Evolutionary conservation across 2,329 filamentous ascomycete genomes (phyloP).

Genomic region (Nigrograna mackinnonii): DNA sequence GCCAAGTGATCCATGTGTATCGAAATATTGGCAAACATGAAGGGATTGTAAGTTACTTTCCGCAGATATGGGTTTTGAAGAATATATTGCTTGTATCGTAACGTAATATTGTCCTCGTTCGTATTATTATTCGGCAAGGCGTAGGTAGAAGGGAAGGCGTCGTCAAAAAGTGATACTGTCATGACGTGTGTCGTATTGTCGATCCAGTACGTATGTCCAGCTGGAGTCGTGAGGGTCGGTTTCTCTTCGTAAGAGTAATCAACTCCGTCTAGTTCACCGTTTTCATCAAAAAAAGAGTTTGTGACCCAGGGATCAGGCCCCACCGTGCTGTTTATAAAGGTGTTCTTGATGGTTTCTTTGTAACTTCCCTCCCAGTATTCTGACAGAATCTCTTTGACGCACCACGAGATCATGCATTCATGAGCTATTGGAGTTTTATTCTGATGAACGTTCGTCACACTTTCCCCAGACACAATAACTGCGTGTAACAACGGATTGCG

Average conservation of each 20-base stretch:
- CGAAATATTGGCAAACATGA: conserved; percentile 23
- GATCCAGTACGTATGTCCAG: not conserved
- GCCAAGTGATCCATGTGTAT: conserved; percentile 20
- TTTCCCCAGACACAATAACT: not conserved
- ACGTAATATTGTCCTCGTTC: conserved; percentile 11
- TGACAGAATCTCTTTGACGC: conserved; percentile 7
- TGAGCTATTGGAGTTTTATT: conserved; percentile 12
- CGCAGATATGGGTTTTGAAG: conserved; percentile 3
- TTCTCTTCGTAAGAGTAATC: no score
- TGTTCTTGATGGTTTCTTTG: conserved; percentile 4
- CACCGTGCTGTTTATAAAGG: conserved; percentile 6
- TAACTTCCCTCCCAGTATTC: conserved; percentile 5
- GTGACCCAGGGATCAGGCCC: conserved; percentile 7
- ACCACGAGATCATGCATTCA: conserved; percentile 14
- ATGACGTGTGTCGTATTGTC: conserved; percentile 1
- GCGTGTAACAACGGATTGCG: conserved; percentile 5
- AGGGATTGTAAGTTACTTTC: conserved; percentile 16
- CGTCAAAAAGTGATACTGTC: conserved; percentile 7
- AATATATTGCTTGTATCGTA: conserved; percentile 5
- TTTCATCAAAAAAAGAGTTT: conserved; percentile 1
- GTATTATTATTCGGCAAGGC: not conserved
- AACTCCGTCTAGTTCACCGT: conserved; percentile 9
- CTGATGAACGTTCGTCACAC: not conserved
- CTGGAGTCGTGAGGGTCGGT: not conserved
- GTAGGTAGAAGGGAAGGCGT: conserved; percentile 11